phyloP scores from a whole-genome alignment of 2,329 filamentous ascomycete genomes.

The Graphilbum fragrans region DNA sequence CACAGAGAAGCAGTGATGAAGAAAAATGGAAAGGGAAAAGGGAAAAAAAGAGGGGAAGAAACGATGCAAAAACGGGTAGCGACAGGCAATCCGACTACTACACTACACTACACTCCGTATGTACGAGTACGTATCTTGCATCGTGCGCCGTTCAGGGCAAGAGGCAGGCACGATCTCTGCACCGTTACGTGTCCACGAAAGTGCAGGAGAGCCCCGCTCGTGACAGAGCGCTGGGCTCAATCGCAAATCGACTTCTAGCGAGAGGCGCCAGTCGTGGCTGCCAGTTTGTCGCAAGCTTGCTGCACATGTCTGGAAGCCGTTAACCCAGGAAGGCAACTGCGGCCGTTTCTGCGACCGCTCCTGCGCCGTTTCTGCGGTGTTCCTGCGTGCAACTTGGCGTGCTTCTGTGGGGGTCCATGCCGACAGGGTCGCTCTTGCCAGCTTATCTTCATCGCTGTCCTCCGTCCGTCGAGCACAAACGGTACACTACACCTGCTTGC shows the following conservation, averaged over 20 bases:
- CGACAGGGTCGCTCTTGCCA: too few relatives aligned
- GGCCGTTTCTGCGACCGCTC: neutral
- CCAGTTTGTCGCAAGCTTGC: neutral
- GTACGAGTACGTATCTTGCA: too few relatives aligned
- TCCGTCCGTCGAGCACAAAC: too few relatives aligned
- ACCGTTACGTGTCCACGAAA: neutral
- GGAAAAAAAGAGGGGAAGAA: too few relatives aligned
- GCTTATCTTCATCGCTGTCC: too few relatives aligned
- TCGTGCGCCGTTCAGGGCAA: neutral
- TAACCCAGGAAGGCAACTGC: slow-evolving; percentile 1
- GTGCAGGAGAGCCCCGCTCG: slow-evolving; percentile 3
- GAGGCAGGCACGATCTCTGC: neutral
- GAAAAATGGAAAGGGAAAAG: too few relatives aligned
- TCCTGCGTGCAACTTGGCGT: neutral
- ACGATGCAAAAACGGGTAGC: too few relatives aligned
- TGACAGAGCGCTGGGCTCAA: slow-evolving; percentile 4
- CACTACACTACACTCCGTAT: too few relatives aligned
- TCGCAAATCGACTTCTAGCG: neutral
- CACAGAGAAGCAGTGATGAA: too few relatives aligned
- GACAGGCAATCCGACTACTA: too few relatives aligned
- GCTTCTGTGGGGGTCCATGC: too few relatives aligned
- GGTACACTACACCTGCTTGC: too few relatives aligned
- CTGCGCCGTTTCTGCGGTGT: neutral
- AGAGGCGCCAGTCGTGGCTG: neutral
- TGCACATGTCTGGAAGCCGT: neutral